phyloP scores from a whole-genome alignment of 139 green algal species.

The Axilococcus clingmanii region DNA sequence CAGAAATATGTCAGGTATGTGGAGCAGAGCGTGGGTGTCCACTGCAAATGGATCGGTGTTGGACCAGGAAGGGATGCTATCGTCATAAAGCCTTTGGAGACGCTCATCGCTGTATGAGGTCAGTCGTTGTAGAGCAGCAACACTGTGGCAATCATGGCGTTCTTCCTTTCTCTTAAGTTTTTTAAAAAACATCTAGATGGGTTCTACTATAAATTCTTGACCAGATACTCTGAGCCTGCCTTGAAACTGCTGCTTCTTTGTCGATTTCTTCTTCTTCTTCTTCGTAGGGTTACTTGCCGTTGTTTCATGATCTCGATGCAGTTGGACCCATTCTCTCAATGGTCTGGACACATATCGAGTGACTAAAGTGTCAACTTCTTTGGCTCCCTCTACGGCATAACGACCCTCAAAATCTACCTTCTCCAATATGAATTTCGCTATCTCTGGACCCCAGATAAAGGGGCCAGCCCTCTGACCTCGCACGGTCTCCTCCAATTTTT shows the following conservation, averaged over 20 bases:
- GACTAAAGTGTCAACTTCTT: constrained; percentile 42
- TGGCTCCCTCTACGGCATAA: constrained; percentile 62
- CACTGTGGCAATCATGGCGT: too few species aligned
- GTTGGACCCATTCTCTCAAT: constrained; percentile 19
- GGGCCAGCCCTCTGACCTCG: not conserved
- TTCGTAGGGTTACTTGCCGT: not conserved
- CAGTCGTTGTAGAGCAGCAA: not conserved
- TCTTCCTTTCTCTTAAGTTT: too few species aligned
- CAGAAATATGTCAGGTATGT: constrained; percentile 72
- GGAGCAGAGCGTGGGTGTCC: constrained; percentile 77
- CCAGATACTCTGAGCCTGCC: not conserved
- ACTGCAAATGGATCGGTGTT: constrained; percentile 92
- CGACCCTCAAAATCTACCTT: constrained; percentile 55
- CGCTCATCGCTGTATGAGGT: too few species aligned
- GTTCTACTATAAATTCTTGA: not conserved
- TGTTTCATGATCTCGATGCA: not conserved
- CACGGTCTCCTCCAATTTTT: constrained; percentile 6
- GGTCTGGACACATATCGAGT: constrained; percentile 43
- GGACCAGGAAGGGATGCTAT: constrained; percentile 66
- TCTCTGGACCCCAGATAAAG: constrained; percentile 32
- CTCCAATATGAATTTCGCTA: constrained; percentile 47
- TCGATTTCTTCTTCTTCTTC: constrained; percentile 1
- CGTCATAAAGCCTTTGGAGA: not conserved
- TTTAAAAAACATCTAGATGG: too few species aligned
- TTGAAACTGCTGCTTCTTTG: not conserved